Evolutionary conservation across 106 monocot genomes (phyloP).

Genomic region (Hemerocallis citrina): DNA sequence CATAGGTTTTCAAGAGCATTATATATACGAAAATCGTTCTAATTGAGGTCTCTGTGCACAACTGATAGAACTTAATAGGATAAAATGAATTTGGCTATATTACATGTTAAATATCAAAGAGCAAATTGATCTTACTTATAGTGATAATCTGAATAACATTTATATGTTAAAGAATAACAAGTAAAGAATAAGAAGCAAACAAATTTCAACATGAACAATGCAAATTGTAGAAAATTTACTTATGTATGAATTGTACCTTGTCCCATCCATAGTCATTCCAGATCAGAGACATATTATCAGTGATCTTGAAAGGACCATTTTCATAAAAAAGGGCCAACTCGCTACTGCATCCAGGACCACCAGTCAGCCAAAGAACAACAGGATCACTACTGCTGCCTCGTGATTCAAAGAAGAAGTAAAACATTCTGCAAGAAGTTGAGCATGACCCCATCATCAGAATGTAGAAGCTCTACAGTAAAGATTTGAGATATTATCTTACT

Average conservation of each 20-base stretch:
- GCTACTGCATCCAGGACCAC: slow-evolving; percentile 62
- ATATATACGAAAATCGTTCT: neutral
- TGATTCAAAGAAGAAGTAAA: slow-evolving; percentile 62
- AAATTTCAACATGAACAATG: neutral
- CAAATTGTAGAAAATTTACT: no score
- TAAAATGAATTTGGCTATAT: neutral
- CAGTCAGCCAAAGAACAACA: slow-evolving; percentile 56
- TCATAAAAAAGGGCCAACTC: slow-evolving; percentile 56
- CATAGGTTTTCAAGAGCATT: neutral
- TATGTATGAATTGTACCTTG: slow-evolving; percentile 22
- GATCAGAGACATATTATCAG: slow-evolving; percentile 54
- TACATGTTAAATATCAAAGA: neutral
- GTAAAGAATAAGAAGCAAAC: neutral
- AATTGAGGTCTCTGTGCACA: neutral
- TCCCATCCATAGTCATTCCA: slow-evolving; percentile 66
- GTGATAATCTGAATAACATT: neutral
- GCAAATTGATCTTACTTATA: neutral
- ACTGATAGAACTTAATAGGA: neutral
- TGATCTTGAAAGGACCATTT: slow-evolving; percentile 51
- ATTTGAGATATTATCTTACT: no score
- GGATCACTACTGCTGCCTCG: slow-evolving; percentile 34
- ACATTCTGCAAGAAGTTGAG: slow-evolving; percentile 41
- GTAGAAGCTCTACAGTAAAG: neutral
- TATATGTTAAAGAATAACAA: neutral
- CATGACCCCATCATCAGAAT: neutral